These are phyloP conservation scores for Dactylorhiza incarnata DNA, from an alignment of 106 monocot genomes.

Conservation along the genomic window DNA sequence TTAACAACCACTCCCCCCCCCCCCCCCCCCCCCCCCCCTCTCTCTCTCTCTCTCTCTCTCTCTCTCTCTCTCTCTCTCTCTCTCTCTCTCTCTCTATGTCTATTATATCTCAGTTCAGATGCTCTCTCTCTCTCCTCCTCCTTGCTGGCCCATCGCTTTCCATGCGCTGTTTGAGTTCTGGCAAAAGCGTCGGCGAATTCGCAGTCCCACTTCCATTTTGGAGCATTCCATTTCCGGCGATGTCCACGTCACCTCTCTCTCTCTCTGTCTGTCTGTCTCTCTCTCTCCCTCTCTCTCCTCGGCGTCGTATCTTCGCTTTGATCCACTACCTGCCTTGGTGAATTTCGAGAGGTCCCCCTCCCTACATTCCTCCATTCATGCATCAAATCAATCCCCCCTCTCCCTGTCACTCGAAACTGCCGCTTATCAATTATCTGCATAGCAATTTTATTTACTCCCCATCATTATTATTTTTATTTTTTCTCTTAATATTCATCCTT, in stretches of 20 bases:
- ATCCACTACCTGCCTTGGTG: not conserved
- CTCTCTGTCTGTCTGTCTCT: no score
- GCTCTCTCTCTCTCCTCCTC: not conserved
- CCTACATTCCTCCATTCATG: not conserved
- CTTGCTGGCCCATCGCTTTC: conserved; percentile 1
- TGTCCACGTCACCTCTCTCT: conserved; percentile 1
- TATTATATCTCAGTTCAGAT: conserved; percentile 9
- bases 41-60: not conserved
- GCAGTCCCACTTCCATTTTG: conserved; percentile 2
- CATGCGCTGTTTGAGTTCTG: not conserved
- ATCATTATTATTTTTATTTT: no score
- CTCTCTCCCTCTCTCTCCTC: conserved; percentile 7
- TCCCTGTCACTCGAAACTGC: no score
- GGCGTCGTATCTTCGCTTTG: not conserved
- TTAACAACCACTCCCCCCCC: conserved; percentile 1
- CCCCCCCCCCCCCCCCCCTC: not conserved
- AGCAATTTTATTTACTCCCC: no score
- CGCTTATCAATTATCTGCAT: no score
- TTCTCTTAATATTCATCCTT: no score
- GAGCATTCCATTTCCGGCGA: not conserved
- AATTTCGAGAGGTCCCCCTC: not conserved
- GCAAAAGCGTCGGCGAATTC: conserved; percentile 1
- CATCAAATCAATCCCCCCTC: no score
- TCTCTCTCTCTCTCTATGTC: not conserved
- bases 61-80: not conserved